These are phyloP conservation scores for Phytophthora gonapodyides DNA, from an alignment of 352 stramenopile species.

Conservation along the genomic window DNA sequence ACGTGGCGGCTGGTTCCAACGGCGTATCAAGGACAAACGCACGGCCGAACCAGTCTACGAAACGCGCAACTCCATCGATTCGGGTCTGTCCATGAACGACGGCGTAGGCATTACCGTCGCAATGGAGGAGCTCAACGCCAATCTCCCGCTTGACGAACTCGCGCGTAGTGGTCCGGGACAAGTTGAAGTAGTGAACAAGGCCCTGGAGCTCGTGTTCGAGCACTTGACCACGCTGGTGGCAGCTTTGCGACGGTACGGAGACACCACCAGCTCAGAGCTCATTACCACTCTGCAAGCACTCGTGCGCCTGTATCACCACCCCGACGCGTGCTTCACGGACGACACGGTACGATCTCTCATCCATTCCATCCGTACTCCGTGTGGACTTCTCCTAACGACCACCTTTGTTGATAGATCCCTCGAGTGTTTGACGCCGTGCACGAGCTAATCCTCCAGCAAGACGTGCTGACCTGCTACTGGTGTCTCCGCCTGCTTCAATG, in stretches of 20 bases:
- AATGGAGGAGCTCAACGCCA: slow-evolving; percentile 67
- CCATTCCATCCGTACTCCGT: slow-evolving; percentile 1
- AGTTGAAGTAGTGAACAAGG: slow-evolving; percentile 45
- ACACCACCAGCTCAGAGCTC: slow-evolving; percentile 43
- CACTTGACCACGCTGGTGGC: slow-evolving; percentile 47
- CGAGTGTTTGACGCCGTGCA: slow-evolving; percentile 56
- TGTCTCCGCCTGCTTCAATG: slow-evolving; percentile 66
- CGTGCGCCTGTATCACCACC: slow-evolving; percentile 49
- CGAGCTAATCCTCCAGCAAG: slow-evolving; percentile 60
- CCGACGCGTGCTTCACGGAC: slow-evolving; percentile 48
- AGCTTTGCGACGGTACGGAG: slow-evolving; percentile 38
- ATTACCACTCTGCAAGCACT: slow-evolving; percentile 57
- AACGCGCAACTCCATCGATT: slow-evolving; percentile 53
- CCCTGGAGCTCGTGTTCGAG: slow-evolving; percentile 54
- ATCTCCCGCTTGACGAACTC: slow-evolving; percentile 49
- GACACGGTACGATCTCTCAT: slow-evolving; percentile 30
- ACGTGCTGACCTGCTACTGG: slow-evolving; percentile 72
- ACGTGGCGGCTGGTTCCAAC: slow-evolving; percentile 43
- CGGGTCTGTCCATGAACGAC: slow-evolving; percentile 56
- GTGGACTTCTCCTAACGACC: slow-evolving; percentile 4
- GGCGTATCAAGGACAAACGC: slow-evolving; percentile 38
- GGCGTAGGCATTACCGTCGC: slow-evolving; percentile 42
- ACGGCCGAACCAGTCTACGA: slow-evolving; percentile 35
- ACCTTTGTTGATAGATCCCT: slow-evolving; percentile 37
- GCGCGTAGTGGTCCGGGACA: slow-evolving; percentile 32